phyloP scores from a whole-genome alignment of 2,329 filamentous ascomycete species.

The Epichloe aotearoae region DNA sequence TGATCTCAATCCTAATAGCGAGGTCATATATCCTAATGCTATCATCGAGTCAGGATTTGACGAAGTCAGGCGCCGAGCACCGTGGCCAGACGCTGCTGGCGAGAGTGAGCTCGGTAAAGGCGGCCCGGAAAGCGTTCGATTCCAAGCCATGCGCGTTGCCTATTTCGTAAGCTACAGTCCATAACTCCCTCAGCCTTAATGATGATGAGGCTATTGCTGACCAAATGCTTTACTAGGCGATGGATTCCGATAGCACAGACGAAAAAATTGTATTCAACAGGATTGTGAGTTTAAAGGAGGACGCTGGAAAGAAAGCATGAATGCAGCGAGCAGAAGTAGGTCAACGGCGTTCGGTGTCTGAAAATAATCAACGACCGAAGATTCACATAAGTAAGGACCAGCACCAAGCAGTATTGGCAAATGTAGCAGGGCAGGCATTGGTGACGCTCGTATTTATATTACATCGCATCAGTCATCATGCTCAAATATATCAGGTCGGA shows the following conservation, averaged over 20 bases:
- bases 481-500: neutral
- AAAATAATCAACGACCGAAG: too few relatives aligned
- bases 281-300: conserved; percentile 86
- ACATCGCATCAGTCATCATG: neutral
- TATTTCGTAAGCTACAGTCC: conserved; percentile 50
- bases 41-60: conserved; percentile 75
- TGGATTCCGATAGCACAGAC: conserved; percentile 66
- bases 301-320: conserved; percentile 47
- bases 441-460: neutral
- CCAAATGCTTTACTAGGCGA: conserved; percentile 28
- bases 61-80: conserved; percentile 58
- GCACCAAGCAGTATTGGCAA: neutral
- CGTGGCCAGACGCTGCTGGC: conserved; percentile 70
- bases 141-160: conserved; percentile 81
- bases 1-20: conserved; percentile 73
- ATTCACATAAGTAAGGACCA: neutral
- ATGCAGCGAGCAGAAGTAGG: neutral
- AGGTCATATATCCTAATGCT: conserved; percentile 65
- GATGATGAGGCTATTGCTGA: neutral
- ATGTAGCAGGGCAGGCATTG: neutral
- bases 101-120: conserved; percentile 49
- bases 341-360: neutral
- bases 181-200: neutral
- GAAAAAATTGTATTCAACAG: conserved; percentile 76
- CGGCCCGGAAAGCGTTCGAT: conserved; percentile 65